phyloP scores from a whole-genome alignment of 1,284 basidiomycete species.

The Gomphus bonarii region DNA sequence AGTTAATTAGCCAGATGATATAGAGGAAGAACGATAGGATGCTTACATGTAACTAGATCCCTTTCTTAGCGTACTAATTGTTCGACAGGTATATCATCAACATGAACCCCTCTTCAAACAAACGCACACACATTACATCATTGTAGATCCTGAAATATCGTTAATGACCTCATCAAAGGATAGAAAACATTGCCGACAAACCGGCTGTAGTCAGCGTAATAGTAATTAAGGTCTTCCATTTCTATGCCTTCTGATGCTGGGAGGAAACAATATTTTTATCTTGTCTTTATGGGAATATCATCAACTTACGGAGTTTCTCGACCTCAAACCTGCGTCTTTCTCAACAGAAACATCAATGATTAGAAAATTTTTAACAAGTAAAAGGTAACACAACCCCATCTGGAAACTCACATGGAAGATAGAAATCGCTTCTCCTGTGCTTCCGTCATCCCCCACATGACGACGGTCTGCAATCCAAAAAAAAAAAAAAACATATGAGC shows the following conservation, averaged over 20 bases:
- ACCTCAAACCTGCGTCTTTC: slow-evolving; percentile 85
- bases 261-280: background rate
- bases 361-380: too few relatives aligned
- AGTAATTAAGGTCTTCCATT: slow-evolving; percentile 96
- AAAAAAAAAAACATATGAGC: background rate
- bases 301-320: slow-evolving; percentile 60
- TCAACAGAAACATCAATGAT: slow-evolving; percentile 13
- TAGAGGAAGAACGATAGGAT: slow-evolving; percentile 35
- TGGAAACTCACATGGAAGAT: slow-evolving; percentile 64
- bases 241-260: slow-evolving; percentile 75
- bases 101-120: background rate
- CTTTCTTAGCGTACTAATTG: slow-evolving; percentile 61
- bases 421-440: slow-evolving; percentile 84
- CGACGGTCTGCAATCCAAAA: slow-evolving; percentile 44
- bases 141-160: slow-evolving; percentile 74
- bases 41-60: slow-evolving; percentile 92
- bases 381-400: background rate
- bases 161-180: slow-evolving; percentile 5
- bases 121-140: slow-evolving; percentile 63
- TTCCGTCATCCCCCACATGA: slow-evolving; percentile 97
- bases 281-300: background rate
- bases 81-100: background rate
- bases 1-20: slow-evolving; percentile 5
- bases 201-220: slow-evolving; percentile 95
- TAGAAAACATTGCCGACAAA: slow-evolving; percentile 26